Base-by-base conservation (phyloP, 108 stramenopile species). In the Mediolabrus comicus region DNA sequence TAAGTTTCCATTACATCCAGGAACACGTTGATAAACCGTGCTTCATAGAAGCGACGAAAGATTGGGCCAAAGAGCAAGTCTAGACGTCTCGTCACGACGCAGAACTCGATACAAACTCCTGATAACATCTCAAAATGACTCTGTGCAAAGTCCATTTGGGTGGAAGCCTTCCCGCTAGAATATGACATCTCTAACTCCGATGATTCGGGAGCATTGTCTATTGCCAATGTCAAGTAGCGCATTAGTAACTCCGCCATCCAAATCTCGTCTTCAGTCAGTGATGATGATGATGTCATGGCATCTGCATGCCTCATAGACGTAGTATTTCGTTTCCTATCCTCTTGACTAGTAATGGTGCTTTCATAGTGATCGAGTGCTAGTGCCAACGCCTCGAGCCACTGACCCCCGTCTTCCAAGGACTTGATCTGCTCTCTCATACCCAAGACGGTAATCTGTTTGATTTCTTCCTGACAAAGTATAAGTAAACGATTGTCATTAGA, bases 361-460 rank as follows among this genome's bases (percentile, higher is more conserved):
- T 94, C 94, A 52, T 90, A 94, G 65, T 95, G 90, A 70, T 94
- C 91, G 61, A 95, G 67, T 16, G 94, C 88, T 17, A 92, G 63
- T 19, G 92, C 89, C 19, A 97, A 80, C n/a, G 94, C 96, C 62
- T 94, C 92, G n/a, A 97, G 86, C 96, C 96, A 97, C 83, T 97
- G 92, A 36, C 96, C 96, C 53, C 89, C 90, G 31, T 90, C 85
- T 66, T 93, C 92, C 28, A 95, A 67, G n/a, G 81, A 83, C 17
- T 79, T 76, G 29, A 92, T 86, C 64, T 87, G 76, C 61, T 77
- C 66, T 35, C 61, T 79, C 9, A 83, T 86, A 13, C 89, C 87
- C 9, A 87, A 63, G 33, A 87, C 73, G 26, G 87, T 87, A 26
- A 92, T 81, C 16, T 69, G 38, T 43, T 84, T 75, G 13, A 96